Evolutionary conservation across 75 land plant genomes (phyloP).

Genomic region (Cryptomeria japonica): DNA sequence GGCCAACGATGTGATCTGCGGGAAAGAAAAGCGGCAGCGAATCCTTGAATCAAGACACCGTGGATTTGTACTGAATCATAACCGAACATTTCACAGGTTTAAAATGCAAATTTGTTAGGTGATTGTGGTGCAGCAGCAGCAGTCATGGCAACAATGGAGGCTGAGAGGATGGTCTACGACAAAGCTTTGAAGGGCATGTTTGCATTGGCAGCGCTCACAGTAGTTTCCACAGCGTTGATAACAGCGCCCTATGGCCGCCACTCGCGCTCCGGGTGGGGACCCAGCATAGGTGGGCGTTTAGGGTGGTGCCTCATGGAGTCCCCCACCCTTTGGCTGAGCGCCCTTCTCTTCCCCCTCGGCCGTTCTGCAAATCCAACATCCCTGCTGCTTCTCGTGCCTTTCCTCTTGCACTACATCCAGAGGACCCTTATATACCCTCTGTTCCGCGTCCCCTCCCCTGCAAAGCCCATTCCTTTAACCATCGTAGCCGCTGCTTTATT

Average conservation of each 20-base stretch:
- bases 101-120: too few species aligned
- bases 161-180: slow-evolving; percentile 15
- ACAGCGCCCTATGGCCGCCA: slow-evolving; percentile 88
- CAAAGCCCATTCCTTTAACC: slow-evolving; percentile 38
- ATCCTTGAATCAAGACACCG: too few species aligned
- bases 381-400: slow-evolving; percentile 30
- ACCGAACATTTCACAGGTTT: too few species aligned
- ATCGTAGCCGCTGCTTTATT: slow-evolving; percentile 42
- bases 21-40: too few species aligned
- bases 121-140: too few species aligned
- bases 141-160: not conserved
- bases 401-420: slow-evolving; percentile 64
- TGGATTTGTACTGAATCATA: too few species aligned
- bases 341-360: slow-evolving; percentile 41
- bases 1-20: too few species aligned
- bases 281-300: slow-evolving; percentile 39
- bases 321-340: slow-evolving; percentile 69
- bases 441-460: slow-evolving; percentile 27
- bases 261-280: slow-evolving; percentile 67
- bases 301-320: slow-evolving; percentile 92
- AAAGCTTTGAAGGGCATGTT: slow-evolving; percentile 23
- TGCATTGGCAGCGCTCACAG: slow-evolving; percentile 26
- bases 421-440: slow-evolving; percentile 60
- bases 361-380: slow-evolving; percentile 33
- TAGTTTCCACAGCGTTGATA: slow-evolving; percentile 31